These are phyloP conservation scores for Patellaria atrata DNA, from an alignment of 495 filamentous ascomycete species.

Conservation along the genomic window DNA sequence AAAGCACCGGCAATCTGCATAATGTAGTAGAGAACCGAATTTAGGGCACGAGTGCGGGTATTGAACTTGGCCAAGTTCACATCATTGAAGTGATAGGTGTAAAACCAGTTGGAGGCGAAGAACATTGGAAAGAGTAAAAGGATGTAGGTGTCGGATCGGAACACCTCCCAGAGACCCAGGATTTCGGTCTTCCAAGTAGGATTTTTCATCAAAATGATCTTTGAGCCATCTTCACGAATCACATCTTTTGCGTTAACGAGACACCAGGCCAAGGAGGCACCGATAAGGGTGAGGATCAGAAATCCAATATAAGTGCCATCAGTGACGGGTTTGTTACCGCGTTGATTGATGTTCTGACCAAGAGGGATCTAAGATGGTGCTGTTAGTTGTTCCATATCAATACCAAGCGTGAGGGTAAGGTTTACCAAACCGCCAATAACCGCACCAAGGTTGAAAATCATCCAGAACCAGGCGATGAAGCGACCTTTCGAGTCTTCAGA, in stretches of 20 bases:
- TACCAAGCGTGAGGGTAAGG: constrained; percentile 5
- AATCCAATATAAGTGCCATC: constrained; percentile 88
- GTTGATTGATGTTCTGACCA: constrained; percentile 59
- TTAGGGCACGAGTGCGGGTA: constrained; percentile 68
- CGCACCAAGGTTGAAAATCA: constrained; percentile 87
- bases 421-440: constrained; percentile 74
- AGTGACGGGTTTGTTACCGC: constrained; percentile 42
- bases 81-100: constrained; percentile 40
- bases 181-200: constrained; percentile 60
- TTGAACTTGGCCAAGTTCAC: constrained; percentile 62
- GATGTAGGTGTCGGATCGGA: constrained; percentile 61
- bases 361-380: constrained; percentile 45
- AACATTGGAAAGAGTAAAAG: constrained; percentile 55
- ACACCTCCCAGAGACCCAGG: constrained; percentile 59
- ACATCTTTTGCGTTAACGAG: constrained; percentile 68
- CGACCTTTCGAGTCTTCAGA: constrained; percentile 67
- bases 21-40: constrained; percentile 73
- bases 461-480: constrained; percentile 86
- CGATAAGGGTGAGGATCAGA: constrained; percentile 68
- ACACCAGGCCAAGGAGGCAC: constrained; percentile 54
- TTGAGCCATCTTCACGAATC: constrained; percentile 67
- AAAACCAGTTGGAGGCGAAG: constrained; percentile 32
- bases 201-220: constrained; percentile 74
- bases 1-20: constrained; percentile 78
- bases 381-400: neutral